Percentiles rank a stretch among this genome's conserved stretches.
phyloP scores from a whole-genome alignment of 192 early-diverging fungal species.

The Obelidium mucronatum region DNA sequence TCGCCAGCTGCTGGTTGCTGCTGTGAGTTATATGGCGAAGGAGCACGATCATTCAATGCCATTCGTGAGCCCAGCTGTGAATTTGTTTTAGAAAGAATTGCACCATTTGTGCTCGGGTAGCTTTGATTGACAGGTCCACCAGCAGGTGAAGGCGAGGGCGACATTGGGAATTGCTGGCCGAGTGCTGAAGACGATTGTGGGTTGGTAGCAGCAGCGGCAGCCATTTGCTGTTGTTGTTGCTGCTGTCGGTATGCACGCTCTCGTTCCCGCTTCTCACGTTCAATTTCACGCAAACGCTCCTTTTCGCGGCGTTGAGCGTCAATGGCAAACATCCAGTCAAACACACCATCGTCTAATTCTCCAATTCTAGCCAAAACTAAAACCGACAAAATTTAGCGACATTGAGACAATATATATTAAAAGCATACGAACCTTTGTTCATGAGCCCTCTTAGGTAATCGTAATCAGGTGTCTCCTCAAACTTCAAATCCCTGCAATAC shows the following conservation, averaged over 20 bases:
- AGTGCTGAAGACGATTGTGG: not conserved
- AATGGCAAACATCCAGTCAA: slow-evolving; percentile 88
- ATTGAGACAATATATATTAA: slow-evolving; percentile 89
- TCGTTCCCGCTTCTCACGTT: slow-evolving; percentile 47
- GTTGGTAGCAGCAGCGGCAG: not conserved
- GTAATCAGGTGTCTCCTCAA: slow-evolving; percentile 97
- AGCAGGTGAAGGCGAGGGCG: slow-evolving; percentile 13
- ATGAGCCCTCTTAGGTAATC: slow-evolving; percentile 89
- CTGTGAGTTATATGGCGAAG: not conserved
- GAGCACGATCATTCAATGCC: slow-evolving; percentile 15
- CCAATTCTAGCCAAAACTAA: slow-evolving; percentile 60
- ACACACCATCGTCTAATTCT: slow-evolving; percentile 89
- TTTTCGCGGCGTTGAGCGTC: slow-evolving; percentile 62
- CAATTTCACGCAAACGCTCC: slow-evolving; percentile 51
- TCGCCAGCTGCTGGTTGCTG: not conserved
- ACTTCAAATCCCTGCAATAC: slow-evolving; percentile 90
- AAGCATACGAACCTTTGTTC: slow-evolving; percentile 70
- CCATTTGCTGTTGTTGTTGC: slow-evolving; percentile 11
- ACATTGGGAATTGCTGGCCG: slow-evolving; percentile 20
- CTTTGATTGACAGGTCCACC: slow-evolving; percentile 2
- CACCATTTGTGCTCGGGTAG: not conserved
- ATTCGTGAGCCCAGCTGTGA: slow-evolving; percentile 4
- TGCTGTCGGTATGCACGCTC: slow-evolving; percentile 41
- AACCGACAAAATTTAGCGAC: not conserved
- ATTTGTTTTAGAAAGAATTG: not conserved